Evolutionary conservation across 2,329 filamentous ascomycete genomes (phyloP).

Genomic region (Xylariaceae sp.): DNA sequence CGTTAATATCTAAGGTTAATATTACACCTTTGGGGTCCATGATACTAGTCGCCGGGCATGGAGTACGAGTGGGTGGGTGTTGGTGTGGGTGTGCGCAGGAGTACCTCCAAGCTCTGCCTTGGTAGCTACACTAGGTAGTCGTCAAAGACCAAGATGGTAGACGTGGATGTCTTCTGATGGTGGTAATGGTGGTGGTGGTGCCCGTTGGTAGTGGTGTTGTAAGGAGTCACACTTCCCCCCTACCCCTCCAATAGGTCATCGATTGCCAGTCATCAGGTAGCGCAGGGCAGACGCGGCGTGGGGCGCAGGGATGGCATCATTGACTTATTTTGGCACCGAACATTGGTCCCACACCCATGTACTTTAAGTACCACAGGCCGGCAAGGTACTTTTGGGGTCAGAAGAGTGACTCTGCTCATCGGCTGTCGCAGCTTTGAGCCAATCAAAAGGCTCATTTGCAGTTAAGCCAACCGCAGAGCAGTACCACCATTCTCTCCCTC

Average conservation of each 20-base stretch:
- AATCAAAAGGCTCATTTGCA: not conserved
- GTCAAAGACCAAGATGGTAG: constrained; percentile 19
- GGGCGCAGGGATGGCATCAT: constrained; percentile 34
- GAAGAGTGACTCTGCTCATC: constrained; percentile 29
- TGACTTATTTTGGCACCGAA: constrained; percentile 38
- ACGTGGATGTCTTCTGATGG: constrained; percentile 40
- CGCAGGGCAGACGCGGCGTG: constrained; percentile 39
- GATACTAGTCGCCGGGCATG: not conserved
- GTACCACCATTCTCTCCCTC: too few species aligned
- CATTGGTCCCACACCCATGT: constrained; percentile 26
- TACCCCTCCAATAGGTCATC: constrained; percentile 36
- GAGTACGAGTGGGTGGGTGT: not conserved
- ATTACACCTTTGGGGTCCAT: constrained; percentile 13
- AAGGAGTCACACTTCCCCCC: constrained; percentile 40
- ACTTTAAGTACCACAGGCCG: constrained; percentile 32
- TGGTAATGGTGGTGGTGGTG: constrained; percentile 31
- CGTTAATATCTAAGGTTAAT: constrained; percentile 11
- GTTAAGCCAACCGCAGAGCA: constrained; percentile 1
- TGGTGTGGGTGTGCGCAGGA: not conserved
- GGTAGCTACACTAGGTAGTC: not conserved
- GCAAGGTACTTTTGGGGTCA: constrained; percentile 33
- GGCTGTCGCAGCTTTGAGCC: not conserved
- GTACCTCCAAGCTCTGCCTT: not conserved
- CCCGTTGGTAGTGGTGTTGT: constrained; percentile 39
- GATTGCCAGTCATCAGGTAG: constrained; percentile 40